phyloP scores from a whole-genome alignment of 331 rosid species.

The Acacia concinna region DNA sequence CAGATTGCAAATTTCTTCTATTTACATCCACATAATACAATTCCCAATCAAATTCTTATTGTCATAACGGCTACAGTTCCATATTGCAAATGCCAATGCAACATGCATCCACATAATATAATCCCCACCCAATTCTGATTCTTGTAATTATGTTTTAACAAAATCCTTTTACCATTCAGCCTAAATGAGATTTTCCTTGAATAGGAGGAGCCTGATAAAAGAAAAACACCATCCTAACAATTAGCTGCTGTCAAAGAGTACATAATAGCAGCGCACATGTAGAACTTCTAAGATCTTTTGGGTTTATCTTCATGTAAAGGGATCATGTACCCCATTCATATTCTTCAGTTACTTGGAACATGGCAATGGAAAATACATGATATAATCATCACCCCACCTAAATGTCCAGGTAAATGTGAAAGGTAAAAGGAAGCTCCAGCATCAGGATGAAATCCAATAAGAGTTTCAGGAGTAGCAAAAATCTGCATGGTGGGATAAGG shows the following conservation, averaged over 20 bases:
- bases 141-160: not conserved
- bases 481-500: constrained; percentile 47
- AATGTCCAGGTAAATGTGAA: constrained; percentile 81
- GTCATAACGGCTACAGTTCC: not conserved
- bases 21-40: not conserved
- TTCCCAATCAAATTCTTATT: constrained; percentile 5
- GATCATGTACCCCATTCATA: not conserved
- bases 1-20: not conserved
- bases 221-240: constrained; percentile 23
- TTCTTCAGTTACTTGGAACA: constrained; percentile 1
- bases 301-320: not conserved
- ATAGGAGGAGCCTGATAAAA: not conserved
- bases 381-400: constrained; percentile 54
- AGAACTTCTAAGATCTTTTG: constrained; percentile 1
- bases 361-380: constrained; percentile 20
- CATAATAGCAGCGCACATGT: constrained; percentile 6
- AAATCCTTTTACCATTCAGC: not conserved
- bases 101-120: not conserved
- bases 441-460: constrained; percentile 95
- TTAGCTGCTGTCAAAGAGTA: not conserved
- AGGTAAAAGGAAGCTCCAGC: constrained; percentile 95
- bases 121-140: constrained; percentile 4
- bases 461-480: constrained; percentile 91
- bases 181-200: not conserved
- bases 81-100: not conserved